A percentile compares a stretch with the other conserved stretches of the same genome.
phyloP scores from a whole-genome alignment of 768 basidiomycete genomes.

The Trametes cinnabarina region DNA sequence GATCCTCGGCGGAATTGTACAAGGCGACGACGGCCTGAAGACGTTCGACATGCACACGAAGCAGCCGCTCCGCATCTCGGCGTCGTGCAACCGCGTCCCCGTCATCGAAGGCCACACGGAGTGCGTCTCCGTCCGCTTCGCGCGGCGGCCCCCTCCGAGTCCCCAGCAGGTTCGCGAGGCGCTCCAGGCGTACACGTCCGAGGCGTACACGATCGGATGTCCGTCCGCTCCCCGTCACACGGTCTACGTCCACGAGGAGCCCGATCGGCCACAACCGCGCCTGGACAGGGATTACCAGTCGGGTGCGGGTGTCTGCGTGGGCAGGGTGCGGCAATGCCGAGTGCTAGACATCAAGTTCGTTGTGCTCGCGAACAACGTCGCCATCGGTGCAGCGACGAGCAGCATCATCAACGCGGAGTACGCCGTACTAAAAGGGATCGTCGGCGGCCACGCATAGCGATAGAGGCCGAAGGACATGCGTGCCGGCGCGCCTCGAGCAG shows the following conservation, averaged over 20 bases:
- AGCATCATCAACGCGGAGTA: slow-evolving; percentile 96
- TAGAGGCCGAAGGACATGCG: not conserved
- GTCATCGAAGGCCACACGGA: slow-evolving; percentile 95
- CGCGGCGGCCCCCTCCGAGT: slow-evolving; percentile 73
- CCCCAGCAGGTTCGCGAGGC: slow-evolving; percentile 87
- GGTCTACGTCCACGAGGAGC: slow-evolving; percentile 89
- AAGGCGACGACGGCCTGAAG: slow-evolving; percentile 51
- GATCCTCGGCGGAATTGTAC: slow-evolving; percentile 82
- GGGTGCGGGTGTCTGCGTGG: slow-evolving; percentile 89
- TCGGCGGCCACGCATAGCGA: slow-evolving; percentile 22
- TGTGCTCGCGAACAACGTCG: slow-evolving; percentile 88
- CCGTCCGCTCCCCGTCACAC: slow-evolving; percentile 85
- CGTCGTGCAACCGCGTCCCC: slow-evolving; percentile 91
- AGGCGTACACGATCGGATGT: slow-evolving; percentile 69
- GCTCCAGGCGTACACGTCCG: slow-evolving; percentile 68
- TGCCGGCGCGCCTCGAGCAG: not conserved
- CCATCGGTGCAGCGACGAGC: slow-evolving; percentile 94
- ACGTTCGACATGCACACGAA: slow-evolving; percentile 82
- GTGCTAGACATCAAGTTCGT: slow-evolving; percentile 97
- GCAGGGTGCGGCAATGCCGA: slow-evolving; percentile 83
- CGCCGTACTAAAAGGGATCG: slow-evolving; percentile 76
- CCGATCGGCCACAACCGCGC: slow-evolving; percentile 91
- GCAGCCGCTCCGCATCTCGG: slow-evolving; percentile 86
- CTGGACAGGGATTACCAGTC: slow-evolving; percentile 87
- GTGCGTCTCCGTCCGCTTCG: slow-evolving; percentile 84